Evolutionary conservation across 306 rosid species (phyloP).

Genomic region (Cicer judaicum): DNA sequence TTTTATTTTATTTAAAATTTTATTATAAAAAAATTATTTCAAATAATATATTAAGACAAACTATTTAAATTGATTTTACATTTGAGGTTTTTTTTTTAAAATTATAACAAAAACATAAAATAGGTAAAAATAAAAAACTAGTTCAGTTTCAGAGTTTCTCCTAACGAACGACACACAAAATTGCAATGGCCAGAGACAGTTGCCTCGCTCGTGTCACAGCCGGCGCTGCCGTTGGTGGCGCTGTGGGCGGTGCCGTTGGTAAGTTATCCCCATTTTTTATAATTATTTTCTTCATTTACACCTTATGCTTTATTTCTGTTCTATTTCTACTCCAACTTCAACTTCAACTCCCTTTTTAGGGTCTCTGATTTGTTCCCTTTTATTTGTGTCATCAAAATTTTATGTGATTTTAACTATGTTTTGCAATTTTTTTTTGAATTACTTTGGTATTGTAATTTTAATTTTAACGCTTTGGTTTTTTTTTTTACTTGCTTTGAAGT

Average conservation of each 20-base stretch:
- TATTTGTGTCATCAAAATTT: background rate
- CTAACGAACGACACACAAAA: background rate
- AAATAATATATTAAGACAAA: no score
- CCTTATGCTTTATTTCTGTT: background rate
- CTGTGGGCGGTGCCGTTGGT: conserved; percentile 22
- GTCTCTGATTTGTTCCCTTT: background rate
- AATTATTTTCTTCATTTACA: background rate
- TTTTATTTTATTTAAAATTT: no score
- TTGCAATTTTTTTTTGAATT: background rate
- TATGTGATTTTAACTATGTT: background rate
- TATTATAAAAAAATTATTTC: no score
- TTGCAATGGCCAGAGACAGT: conserved; percentile 25
- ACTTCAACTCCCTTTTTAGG: background rate
- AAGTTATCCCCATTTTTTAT: background rate
- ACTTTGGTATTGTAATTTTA: background rate
- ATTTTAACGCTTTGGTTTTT: no score
- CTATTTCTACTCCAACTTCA: background rate
- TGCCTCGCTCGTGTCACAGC: conserved; percentile 25
- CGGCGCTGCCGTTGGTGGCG: conserved; percentile 4
- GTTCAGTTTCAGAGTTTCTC: background rate
- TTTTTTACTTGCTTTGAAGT: no score
- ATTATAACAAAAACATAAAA: no score
- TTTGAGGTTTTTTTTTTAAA: no score
- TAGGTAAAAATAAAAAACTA: no score
- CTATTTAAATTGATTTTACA: no score